These are phyloP conservation scores for Tetrapisispora taiwanensis DNA, from an alignment of 805 yeast species.

Conservation along the genomic window DNA sequence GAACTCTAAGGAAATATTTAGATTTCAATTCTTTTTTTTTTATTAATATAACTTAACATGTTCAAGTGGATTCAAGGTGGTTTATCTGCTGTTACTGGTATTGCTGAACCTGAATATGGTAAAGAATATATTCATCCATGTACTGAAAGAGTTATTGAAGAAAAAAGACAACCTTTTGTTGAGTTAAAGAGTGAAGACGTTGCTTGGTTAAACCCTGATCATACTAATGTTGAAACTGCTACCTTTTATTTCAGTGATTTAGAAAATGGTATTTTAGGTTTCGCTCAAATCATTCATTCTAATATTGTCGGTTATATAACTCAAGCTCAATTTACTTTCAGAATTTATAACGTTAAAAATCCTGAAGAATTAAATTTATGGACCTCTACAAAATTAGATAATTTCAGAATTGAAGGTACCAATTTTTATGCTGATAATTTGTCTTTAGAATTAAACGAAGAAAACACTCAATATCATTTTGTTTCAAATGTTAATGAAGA, in stretches of 20 bases:
- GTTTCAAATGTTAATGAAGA: conserved; percentile 59
- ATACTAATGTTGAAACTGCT: conserved; percentile 91
- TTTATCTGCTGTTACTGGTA: conserved; percentile 86
- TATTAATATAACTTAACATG: no score
- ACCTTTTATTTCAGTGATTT: conserved; percentile 74
- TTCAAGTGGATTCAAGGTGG: conserved; percentile 78
- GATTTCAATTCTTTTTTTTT: no score
- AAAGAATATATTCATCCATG: conserved; percentile 82
- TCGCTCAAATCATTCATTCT: conserved; percentile 92
- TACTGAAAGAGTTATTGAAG: conserved; percentile 43
- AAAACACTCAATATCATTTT: conserved; percentile 42
- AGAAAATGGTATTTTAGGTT: conserved; percentile 59
- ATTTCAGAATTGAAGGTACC: conserved; percentile 62
- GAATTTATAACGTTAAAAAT: conserved; percentile 40
- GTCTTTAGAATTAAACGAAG: conserved; percentile 50
- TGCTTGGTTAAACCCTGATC: conserved; percentile 61
- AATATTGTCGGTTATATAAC: conserved; percentile 79
- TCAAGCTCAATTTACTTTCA: conserved; percentile 90
- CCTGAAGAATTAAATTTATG: conserved; percentile 39
- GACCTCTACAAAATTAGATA: conserved; percentile 86
- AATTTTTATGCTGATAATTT: conserved; percentile 73
- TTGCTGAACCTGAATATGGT: conserved; percentile 97
- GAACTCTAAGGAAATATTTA: no score
- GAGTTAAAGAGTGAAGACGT: conserved; percentile 61
- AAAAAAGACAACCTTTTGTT: conserved; percentile 43